A percentile compares a stretch with the other conserved stretches of the same genome.
Conservation (phyloP, 2,329 filamentous ascomycete genomes). For the Chrysoporthe austroafricana region DNA sequence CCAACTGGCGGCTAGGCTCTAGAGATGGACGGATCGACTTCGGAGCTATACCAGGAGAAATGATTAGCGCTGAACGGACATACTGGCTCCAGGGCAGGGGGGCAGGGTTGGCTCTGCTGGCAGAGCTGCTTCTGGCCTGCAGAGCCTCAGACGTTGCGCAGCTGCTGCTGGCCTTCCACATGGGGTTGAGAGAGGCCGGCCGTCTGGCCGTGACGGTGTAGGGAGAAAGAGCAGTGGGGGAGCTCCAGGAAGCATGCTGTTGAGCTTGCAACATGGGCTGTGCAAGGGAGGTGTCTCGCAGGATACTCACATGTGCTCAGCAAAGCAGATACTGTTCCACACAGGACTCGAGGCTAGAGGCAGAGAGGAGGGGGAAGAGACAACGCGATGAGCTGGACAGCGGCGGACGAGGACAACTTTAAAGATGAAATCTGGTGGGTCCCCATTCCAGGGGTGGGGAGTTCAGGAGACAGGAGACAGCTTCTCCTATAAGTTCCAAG, state of each 20-base stretch:
- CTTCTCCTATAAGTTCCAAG: constrained; percentile 24
- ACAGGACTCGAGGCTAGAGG: constrained; percentile 12
- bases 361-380: constrained; percentile 17
- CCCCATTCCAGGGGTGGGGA: constrained; percentile 22
- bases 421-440: constrained; percentile 29
- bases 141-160: neutral
- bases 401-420: constrained; percentile 29
- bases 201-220: neutral
- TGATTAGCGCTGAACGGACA: constrained; percentile 25
- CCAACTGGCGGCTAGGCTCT: constrained; percentile 18
- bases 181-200: neutral
- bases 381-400: constrained; percentile 10
- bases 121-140: neutral
- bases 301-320: constrained; percentile 24
- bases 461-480: constrained; percentile 21
- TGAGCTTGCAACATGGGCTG: constrained; percentile 2
- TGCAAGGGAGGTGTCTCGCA: neutral
- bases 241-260: neutral
- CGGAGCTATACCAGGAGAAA: constrained; percentile 20
- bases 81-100: constrained; percentile 2
- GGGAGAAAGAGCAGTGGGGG: neutral
- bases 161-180: neutral
- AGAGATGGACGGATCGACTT: constrained; percentile 2
- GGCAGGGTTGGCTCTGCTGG: too few species aligned
- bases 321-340: constrained; percentile 7